Conservation (phyloP, 164 flowering plant species). For the Pachysandra terminalis region DNA sequence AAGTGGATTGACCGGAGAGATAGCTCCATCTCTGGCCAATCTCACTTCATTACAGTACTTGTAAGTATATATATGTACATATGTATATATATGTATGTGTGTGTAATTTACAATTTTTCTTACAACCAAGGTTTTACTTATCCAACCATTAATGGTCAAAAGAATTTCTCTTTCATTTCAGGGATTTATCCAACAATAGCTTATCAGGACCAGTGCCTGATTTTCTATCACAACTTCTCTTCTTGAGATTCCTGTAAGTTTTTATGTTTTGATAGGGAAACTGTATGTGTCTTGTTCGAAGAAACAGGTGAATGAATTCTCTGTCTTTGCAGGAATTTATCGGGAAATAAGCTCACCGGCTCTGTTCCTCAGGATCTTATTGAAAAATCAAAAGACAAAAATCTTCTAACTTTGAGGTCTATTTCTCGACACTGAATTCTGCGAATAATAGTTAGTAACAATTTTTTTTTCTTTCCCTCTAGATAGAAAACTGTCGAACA, state of each 20-base stretch:
- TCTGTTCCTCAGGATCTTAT: constrained; percentile 35
- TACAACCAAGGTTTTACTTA: too few relatives aligned
- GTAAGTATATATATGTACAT: constrained; percentile 37
- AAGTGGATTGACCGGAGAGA: constrained; percentile 33
- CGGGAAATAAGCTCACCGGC: constrained; percentile 37
- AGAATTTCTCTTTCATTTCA: constrained; percentile 10
- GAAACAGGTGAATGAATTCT: too few relatives aligned
- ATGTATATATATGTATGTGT: too few relatives aligned
- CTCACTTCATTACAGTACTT: constrained; percentile 26
- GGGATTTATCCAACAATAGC: constrained; percentile 41
- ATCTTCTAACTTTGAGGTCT: constrained; percentile 29
- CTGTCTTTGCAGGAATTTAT: too few relatives aligned
- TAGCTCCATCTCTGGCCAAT: constrained; percentile 24
- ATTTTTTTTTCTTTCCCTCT: too few relatives aligned
- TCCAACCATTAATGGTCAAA: too few relatives aligned
- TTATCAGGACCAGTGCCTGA: constrained; percentile 27
- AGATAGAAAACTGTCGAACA: too few relatives aligned
- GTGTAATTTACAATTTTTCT: too few relatives aligned
- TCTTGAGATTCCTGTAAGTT: constrained; percentile 34
- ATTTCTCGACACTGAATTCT: too few relatives aligned
- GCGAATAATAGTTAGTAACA: too few relatives aligned
- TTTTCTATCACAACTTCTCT: constrained; percentile 28
- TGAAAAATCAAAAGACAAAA: constrained; percentile 19
- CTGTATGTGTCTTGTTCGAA: not conserved
- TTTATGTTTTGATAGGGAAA: not conserved